Percentiles rank a stretch among this genome's conserved stretches.
Evolutionary conservation across 208 protist genomes (phyloP).

Genomic region (Leishmania arabica): DNA sequence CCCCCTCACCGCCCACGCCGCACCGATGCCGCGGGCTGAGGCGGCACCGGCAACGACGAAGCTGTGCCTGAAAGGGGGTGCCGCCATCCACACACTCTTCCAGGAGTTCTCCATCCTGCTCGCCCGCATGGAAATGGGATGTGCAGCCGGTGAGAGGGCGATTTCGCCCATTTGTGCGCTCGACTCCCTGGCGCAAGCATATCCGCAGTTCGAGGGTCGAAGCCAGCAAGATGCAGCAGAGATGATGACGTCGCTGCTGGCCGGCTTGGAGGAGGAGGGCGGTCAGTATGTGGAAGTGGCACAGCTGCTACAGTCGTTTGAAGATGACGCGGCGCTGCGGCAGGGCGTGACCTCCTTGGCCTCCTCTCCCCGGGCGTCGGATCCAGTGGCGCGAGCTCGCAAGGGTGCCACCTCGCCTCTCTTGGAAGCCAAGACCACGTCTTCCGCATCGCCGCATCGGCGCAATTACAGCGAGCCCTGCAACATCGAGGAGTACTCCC

Average conservation of each 20-base stretch:
- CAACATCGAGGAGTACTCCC: conserved; percentile 14
- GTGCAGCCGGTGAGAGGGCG: conserved; percentile 18
- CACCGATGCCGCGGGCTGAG: background rate
- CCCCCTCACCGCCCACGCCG: background rate
- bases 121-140: conserved; percentile 59
- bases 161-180: conserved; percentile 58
- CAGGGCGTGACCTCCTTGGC: background rate
- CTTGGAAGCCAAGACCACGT: background rate
- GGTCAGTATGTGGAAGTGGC: conserved; percentile 53
- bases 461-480: conserved; percentile 1
- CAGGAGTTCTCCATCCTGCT: conserved; percentile 51
- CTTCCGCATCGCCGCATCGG: background rate
- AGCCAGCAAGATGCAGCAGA: conserved; percentile 90
- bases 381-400: background rate
- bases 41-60: background rate
- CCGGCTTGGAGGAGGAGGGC: conserved; percentile 76
- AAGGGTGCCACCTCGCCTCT: background rate
- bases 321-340: conserved; percentile 20
- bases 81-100: conserved; percentile 48
- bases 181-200: conserved; percentile 54
- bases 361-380: background rate
- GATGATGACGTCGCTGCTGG: conserved; percentile 75
- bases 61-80: conserved; percentile 35
- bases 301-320: conserved; percentile 53
- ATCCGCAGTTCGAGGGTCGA: conserved; percentile 80